phyloP scores from a whole-genome alignment of 352 stramenopile genomes.

The Pythium phragmitis region DNA sequence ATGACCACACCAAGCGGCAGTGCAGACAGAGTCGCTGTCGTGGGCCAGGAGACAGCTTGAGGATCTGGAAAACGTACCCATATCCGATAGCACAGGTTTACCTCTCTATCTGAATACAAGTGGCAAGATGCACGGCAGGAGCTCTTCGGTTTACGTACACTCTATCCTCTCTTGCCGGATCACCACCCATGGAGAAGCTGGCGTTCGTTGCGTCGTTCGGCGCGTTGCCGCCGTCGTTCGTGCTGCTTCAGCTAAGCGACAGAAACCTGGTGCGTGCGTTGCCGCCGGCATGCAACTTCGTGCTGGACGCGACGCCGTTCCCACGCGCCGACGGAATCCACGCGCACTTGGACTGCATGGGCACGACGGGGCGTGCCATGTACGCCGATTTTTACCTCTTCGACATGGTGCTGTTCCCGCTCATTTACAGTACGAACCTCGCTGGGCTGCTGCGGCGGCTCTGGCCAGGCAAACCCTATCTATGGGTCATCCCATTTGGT shows the following conservation, averaged over 20 bases:
- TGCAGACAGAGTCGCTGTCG: constrained; percentile 44
- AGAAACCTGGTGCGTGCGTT: constrained; percentile 17
- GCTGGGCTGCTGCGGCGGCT: constrained; percentile 15
- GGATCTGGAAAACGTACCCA: not conserved
- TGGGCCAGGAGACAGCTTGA: constrained; percentile 63
- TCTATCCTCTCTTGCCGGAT: not conserved
- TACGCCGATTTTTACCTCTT: constrained; percentile 32
- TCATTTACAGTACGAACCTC: constrained; percentile 29
- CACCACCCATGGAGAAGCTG: constrained; percentile 19
- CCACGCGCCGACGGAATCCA: constrained; percentile 23
- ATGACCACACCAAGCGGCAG: not conserved
- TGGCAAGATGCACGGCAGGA: no score
- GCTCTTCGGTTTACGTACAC: not conserved
- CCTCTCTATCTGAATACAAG: not conserved
- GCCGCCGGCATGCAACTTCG: constrained; percentile 21
- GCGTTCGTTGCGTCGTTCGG: constrained; percentile 23
- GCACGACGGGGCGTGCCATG: constrained; percentile 22
- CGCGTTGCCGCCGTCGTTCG: constrained; percentile 27
- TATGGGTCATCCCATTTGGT: constrained; percentile 30
- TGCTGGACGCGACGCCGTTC: constrained; percentile 27
- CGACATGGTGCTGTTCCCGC: constrained; percentile 30
- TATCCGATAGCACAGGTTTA: constrained; percentile 11
- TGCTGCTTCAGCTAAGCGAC: constrained; percentile 23
- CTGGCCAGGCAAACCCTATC: constrained; percentile 13
- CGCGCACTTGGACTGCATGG: constrained; percentile 31